Conservation (phyloP, 2,329 filamentous ascomycete genomes). For the Cercospora zeina region DNA sequence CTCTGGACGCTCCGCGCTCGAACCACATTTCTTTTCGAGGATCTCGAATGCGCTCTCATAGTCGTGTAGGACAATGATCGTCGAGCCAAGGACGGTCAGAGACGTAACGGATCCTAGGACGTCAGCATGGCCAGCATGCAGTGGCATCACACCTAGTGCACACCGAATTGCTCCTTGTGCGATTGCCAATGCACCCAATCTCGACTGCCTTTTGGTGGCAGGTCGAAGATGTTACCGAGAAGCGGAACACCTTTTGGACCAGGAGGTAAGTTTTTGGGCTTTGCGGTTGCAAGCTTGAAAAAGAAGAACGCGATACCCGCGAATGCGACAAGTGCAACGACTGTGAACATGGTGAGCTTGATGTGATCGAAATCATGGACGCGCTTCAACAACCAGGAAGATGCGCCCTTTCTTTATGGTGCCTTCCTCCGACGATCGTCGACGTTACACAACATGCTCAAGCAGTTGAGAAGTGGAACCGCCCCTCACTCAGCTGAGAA, state of each 20-base stretch:
- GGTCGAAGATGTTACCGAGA: slow-evolving; percentile 31
- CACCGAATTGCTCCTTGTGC: slow-evolving; percentile 41
- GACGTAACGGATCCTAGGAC: slow-evolving; percentile 39
- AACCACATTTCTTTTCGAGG: slow-evolving; percentile 42
- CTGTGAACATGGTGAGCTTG: neutral
- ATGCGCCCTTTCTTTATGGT: neutral
- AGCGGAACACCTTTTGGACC: slow-evolving; percentile 31
- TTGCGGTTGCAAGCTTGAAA: slow-evolving; percentile 1
- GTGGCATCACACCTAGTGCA: neutral
- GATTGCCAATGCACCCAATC: slow-evolving; percentile 49
- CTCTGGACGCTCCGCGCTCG: slow-evolving; percentile 43
- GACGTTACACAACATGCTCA: neutral
- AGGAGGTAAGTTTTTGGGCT: slow-evolving; percentile 25
- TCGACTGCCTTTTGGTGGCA: slow-evolving; percentile 33
- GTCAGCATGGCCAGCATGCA: neutral
- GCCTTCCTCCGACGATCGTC: neutral
- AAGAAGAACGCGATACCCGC: neutral
- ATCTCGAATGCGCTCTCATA: slow-evolving; percentile 42
- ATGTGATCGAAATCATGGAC: neutral
- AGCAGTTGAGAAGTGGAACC: neutral
- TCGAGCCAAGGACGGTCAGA: slow-evolving; percentile 46
- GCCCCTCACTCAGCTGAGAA: neutral
- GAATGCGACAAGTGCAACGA: neutral
- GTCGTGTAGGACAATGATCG: slow-evolving; percentile 48
- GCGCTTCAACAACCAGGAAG: neutral